Percentiles rank a stretch among this genome's conserved stretches.
These are phyloP conservation scores for Trichoderma sp. DNA, from an alignment of 2,329 filamentous ascomycete species.

Conservation along the genomic window DNA sequence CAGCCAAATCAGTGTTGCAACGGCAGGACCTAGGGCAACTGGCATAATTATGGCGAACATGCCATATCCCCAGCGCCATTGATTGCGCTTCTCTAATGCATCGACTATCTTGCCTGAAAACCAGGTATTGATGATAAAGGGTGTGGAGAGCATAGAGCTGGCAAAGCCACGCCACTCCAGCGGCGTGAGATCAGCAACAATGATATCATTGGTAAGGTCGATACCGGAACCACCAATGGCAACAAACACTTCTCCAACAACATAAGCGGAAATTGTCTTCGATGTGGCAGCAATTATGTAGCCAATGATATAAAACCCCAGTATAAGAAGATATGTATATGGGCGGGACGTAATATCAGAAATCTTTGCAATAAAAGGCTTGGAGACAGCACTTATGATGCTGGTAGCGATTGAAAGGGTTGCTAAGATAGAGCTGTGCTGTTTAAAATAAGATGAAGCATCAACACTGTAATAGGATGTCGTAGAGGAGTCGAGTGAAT, in stretches of 20 bases:
- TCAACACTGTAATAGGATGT: constrained; percentile 33
- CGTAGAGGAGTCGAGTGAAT: constrained; percentile 32
- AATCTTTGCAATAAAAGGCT: constrained; percentile 60
- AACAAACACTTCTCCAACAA: constrained; percentile 57
- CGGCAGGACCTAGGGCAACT: constrained; percentile 53
- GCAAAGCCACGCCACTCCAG: constrained; percentile 41
- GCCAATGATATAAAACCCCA: constrained; percentile 53
- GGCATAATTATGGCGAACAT: constrained; percentile 61
- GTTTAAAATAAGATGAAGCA: constrained; percentile 31
- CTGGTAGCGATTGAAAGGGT: constrained; percentile 33
- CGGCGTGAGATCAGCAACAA: constrained; percentile 60
- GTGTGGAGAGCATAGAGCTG: constrained; percentile 29
- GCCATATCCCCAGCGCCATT: constrained; percentile 49
- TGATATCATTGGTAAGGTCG: constrained; percentile 60
- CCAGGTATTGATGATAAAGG: constrained; percentile 39
- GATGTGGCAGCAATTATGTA: constrained; percentile 59
- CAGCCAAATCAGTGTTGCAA: constrained; percentile 52
- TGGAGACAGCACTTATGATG: constrained; percentile 51
- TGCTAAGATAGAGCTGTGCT: constrained; percentile 30
- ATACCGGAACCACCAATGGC: constrained; percentile 58
- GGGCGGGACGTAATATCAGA: constrained; percentile 61
- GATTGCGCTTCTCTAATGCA: constrained; percentile 32
- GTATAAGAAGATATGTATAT: constrained; percentile 57
- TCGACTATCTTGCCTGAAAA: constrained; percentile 42
- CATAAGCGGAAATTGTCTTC: constrained; percentile 50